Evolutionary conservation across 805 yeast species (phyloP), one percentile per base, ranked within the genome.

Genomic region (Ogataea parapolymorpha): DNA sequence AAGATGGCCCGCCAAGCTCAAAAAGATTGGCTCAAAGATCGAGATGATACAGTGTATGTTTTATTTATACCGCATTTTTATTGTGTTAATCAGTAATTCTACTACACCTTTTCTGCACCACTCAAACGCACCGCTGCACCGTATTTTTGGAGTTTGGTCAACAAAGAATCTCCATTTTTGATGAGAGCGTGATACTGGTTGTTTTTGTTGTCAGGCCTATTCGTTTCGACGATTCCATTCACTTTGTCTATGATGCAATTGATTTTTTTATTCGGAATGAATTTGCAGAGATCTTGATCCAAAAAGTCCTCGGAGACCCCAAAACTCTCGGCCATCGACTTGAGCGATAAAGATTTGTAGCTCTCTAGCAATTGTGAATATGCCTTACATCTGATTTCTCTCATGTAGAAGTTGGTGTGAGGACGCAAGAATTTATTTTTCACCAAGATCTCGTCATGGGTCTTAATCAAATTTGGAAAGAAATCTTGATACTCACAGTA

Each of bases 191-290:
- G 95, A 64, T 90, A 93, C 67, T 91, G 98, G 42, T 87, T 85
- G 61, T 93, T 91, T 67, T 93, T 93, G 68, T 85, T 89, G 63
- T 93, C 99, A 2, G 97, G 96, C 53, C 98, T 77, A 65, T 89
- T 93, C 13, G 99, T 93, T 62, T 87, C 95, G 49, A 93, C 86
- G 46, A 93, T 87, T 11, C 95, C 98, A 63, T 89, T 87, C 37
- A 93, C 98, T 59, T 87, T 79, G 63, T 93, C 99, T 58, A 93
- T 88, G 37, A 93, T 90, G 68, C 99, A 93, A 67, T 90, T 91
- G 61, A 93, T 75, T 66, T 88, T 88, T 61, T 90, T 89, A 65
- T 82, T 90, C 27, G 97, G 96, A 54, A 93, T 88, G 61, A 91
- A 88, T 59, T 82, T 85, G 56, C 95, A 79, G 53, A 93, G 71